These are phyloP conservation scores for Cicer arietinum DNA, from an alignment of 306 rosid species.

Conservation along the genomic window DNA sequence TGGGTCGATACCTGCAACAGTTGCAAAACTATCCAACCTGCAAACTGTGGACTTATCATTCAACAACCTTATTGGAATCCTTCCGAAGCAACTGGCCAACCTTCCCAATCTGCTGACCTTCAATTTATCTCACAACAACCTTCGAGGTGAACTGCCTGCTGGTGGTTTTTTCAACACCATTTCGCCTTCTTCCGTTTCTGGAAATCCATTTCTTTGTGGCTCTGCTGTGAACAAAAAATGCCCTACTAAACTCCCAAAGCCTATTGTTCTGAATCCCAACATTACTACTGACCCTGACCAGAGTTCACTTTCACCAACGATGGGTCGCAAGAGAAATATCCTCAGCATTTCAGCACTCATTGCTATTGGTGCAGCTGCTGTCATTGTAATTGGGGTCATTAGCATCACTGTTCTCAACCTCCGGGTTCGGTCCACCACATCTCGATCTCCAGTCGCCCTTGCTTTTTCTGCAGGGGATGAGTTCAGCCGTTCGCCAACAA, in stretches of 20 bases:
- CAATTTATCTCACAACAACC: slow-evolving; percentile 92
- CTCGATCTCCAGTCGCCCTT: slow-evolving; percentile 65
- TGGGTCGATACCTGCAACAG: slow-evolving; percentile 74
- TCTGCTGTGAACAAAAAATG: slow-evolving; percentile 83
- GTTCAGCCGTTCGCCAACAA: slow-evolving; percentile 85
- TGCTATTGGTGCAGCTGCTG: slow-evolving; percentile 98
- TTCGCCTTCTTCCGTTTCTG: slow-evolving; percentile 69
- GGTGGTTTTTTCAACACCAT: slow-evolving; percentile 95
- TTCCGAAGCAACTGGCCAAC: slow-evolving; percentile 89
- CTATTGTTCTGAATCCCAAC: slow-evolving; percentile 95
- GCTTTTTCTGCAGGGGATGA: slow-evolving; percentile 89
- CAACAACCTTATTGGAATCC: slow-evolving; percentile 74
- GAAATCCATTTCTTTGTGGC: slow-evolving; percentile 93
- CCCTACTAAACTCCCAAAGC: slow-evolving; percentile 89
- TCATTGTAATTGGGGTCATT: slow-evolving; percentile 89
- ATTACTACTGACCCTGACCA: slow-evolving; percentile 66
- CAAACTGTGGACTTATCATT: slow-evolving; percentile 81
- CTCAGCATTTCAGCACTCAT: slow-evolving; percentile 98
- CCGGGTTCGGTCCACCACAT: slow-evolving; percentile 68
- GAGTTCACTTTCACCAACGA: slow-evolving; percentile 57
- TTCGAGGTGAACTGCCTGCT: slow-evolving; percentile 88
- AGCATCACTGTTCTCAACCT: slow-evolving; percentile 93
- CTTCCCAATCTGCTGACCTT: slow-evolving; percentile 80
- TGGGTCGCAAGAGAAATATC: slow-evolving; percentile 79
- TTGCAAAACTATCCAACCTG: slow-evolving; percentile 72